Conservation (phyloP, 768 basidiomycete species). For the Auricularia auricula-judae region DNA sequence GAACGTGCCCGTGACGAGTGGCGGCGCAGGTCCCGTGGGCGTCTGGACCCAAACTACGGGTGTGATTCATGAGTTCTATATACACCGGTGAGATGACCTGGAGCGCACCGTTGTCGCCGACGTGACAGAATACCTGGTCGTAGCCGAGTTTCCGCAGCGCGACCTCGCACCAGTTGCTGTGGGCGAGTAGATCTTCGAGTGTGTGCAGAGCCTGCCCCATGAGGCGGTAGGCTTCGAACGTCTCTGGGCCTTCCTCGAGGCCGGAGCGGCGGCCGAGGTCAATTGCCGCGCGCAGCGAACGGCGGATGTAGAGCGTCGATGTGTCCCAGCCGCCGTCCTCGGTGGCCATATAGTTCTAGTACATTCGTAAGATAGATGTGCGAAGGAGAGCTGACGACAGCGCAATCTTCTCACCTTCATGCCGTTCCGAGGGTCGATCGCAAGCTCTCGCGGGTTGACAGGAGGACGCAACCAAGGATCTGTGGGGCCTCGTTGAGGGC, state of each 20-base stretch:
- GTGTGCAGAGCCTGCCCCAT: slow-evolving; percentile 63
- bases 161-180: slow-evolving; percentile 74
- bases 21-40: slow-evolving; percentile 44
- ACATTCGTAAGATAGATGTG: not conserved
- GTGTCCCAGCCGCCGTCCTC: slow-evolving; percentile 62
- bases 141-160: slow-evolving; percentile 60
- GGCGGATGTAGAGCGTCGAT: slow-evolving; percentile 54
- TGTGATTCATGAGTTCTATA: not conserved
- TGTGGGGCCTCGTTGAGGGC: not conserved
- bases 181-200: slow-evolving; percentile 65
- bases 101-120: slow-evolving; percentile 46
- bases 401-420: slow-evolving; percentile 47
- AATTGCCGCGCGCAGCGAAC: slow-evolving; percentile 55
- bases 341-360: slow-evolving; percentile 69
- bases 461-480: slow-evolving; percentile 65
- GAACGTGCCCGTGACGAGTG: slow-evolving; percentile 60
- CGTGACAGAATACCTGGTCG: slow-evolving; percentile 65
- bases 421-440: slow-evolving; percentile 63
- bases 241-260: slow-evolving; percentile 41
- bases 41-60: slow-evolving; percentile 30
- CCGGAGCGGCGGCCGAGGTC: slow-evolving; percentile 48
- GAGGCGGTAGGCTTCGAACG: slow-evolving; percentile 62
- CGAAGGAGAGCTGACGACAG: not conserved
- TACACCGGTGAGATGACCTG: not conserved
- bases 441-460: slow-evolving; percentile 57